These are phyloP conservation scores for Saturnispora quitensis DNA, from an alignment of 805 yeast genomes.

Conservation along the genomic window DNA sequence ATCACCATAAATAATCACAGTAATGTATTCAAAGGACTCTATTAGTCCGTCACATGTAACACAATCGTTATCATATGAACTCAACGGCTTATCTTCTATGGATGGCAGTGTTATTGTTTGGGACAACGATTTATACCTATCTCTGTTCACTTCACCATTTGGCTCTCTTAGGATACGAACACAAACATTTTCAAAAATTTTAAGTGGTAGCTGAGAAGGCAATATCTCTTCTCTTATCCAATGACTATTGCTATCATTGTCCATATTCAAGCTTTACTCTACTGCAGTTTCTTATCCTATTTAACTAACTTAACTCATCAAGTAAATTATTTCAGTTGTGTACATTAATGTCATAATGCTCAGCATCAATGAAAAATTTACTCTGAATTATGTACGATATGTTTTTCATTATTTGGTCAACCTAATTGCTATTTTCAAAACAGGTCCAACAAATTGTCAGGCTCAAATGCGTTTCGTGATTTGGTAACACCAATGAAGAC, in stretches of 20 bases:
- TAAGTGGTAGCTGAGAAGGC: constrained; percentile 17
- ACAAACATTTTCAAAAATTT: constrained; percentile 17
- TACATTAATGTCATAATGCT: neutral
- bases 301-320: neutral
- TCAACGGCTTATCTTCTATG: neutral
- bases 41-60: neutral
- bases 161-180: constrained; percentile 11
- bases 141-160: constrained; percentile 5
- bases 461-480: too few species aligned
- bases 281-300: neutral
- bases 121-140: constrained; percentile 10
- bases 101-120: neutral
- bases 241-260: neutral
- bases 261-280: neutral
- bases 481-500: too few species aligned
- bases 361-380: neutral
- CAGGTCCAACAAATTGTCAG: too few species aligned
- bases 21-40: constrained; percentile 14
- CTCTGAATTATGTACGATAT: too few species aligned
- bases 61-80: neutral
- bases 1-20: constrained; percentile 19
- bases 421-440: too few species aligned
- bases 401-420: too few species aligned
- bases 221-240: constrained; percentile 20
- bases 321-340: neutral